phyloP scores from a whole-genome alignment of 306 rosid genomes.

The Mimosa pudica region DNA sequence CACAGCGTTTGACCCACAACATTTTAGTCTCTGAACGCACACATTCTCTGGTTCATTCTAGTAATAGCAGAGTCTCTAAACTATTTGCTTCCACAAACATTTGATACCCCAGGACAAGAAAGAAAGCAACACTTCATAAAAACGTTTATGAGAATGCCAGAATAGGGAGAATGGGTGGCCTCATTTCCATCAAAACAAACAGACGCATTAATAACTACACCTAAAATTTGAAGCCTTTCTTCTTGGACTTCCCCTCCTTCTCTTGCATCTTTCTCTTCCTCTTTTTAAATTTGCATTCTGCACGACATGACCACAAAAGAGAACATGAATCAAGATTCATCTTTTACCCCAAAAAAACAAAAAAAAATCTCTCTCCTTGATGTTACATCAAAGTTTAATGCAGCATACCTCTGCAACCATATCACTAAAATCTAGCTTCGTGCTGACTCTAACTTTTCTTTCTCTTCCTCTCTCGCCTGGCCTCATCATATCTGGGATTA shows the following conservation, averaged over 20 bases:
- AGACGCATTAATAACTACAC: not conserved
- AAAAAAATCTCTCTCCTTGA: not conserved
- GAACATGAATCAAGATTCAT: conserved; percentile 8
- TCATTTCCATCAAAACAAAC: conserved; percentile 16
- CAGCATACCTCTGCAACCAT: conserved; percentile 94
- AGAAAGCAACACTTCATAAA: conserved; percentile 23
- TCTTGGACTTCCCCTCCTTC: conserved; percentile 93
- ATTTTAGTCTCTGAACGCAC: not conserved
- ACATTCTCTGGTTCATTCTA: conserved; percentile 13
- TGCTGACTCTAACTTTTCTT: conserved; percentile 95
- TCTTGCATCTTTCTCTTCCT: conserved; percentile 95
- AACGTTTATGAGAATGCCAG: conserved; percentile 27
- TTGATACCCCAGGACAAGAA: conserved; percentile 10
- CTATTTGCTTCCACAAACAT: not conserved
- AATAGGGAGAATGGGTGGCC: not conserved
- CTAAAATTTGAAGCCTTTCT: conserved; percentile 93
- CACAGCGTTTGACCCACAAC: not conserved
- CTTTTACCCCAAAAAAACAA: not conserved
- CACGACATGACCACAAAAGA: conserved; percentile 31
- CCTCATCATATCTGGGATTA: conserved; percentile 77
- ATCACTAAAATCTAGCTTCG: conserved; percentile 97
- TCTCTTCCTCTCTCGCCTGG: conserved; percentile 93
- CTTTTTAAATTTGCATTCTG: conserved; percentile 95
- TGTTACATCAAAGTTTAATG: not conserved
- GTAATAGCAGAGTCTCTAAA: not conserved